Evolutionary conservation across 352 stramenopile species (phyloP).

Genomic region (Globisporangium paroecandrum): DNA sequence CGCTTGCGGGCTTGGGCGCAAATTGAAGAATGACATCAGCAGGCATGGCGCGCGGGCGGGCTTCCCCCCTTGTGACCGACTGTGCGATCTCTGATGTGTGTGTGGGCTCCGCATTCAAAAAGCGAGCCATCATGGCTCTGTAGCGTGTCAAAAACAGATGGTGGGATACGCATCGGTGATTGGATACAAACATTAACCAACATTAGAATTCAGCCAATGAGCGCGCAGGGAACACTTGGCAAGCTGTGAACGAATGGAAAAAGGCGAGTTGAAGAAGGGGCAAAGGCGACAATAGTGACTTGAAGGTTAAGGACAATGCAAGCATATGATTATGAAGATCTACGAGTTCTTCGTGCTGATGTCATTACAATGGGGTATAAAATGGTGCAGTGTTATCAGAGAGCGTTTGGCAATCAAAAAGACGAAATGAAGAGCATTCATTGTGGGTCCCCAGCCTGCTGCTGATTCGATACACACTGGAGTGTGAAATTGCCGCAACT

Average conservation of each 20-base stretch:
- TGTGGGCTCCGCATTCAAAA: not conserved
- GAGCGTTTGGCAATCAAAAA: not conserved
- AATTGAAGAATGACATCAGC: constrained; percentile 11
- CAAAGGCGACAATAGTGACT: not conserved
- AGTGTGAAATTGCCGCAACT: not conserved
- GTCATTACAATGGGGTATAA: not conserved
- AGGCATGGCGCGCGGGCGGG: not conserved
- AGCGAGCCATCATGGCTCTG: not conserved
- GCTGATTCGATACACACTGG: not conserved
- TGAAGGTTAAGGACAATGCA: not conserved
- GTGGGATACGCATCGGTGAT: not conserved
- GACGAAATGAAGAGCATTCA: not conserved
- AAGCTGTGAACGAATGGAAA: not conserved
- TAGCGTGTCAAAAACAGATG: not conserved
- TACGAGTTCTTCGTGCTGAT: not conserved
- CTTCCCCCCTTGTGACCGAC: not conserved
- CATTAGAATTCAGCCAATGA: not conserved
- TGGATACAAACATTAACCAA: not conserved
- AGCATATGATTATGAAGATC: not conserved
- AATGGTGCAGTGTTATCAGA: not conserved
- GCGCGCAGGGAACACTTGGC: not conserved
- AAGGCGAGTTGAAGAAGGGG: not conserved
- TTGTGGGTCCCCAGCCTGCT: not conserved
- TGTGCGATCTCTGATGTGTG: constrained; percentile 2
- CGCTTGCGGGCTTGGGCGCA: constrained; percentile 3